Conservation (phyloP, 495 filamentous ascomycete genomes). For the Wilcoxina mikolae region DNA sequence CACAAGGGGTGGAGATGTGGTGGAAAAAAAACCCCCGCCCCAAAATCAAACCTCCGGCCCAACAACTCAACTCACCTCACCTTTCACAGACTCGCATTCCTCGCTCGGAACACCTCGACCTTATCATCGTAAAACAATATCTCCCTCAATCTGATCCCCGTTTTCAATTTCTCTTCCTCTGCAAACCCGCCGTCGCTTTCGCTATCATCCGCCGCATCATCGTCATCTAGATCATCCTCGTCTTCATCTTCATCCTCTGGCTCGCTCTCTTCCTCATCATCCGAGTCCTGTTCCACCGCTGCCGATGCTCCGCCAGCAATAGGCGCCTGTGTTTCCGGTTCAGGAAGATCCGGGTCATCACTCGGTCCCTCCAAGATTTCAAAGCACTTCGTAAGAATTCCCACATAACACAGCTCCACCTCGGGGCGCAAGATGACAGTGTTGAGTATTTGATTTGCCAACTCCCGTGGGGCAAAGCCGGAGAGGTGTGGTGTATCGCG, state of each 20-base stretch:
- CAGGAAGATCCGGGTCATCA: constrained; percentile 31
- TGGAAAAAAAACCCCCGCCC: too few relatives aligned
- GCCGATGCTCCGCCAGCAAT: constrained; percentile 11
- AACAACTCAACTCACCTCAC: neutral
- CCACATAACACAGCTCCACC: constrained; percentile 68
- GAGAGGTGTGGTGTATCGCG: constrained; percentile 39
- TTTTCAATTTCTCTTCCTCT: constrained; percentile 33
- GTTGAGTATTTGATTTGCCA: constrained; percentile 72
- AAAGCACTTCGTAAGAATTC: constrained; percentile 70
- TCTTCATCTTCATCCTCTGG: constrained; percentile 38
- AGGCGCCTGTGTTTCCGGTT: constrained; percentile 2
- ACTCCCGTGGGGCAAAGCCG: constrained; percentile 53
- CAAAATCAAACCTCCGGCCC: neutral
- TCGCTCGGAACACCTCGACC: constrained; percentile 66
- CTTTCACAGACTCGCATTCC: constrained; percentile 50
- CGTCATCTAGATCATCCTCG: constrained; percentile 33
- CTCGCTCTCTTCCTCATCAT: constrained; percentile 37
- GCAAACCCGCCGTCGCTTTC: constrained; percentile 31
- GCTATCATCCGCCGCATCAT: constrained; percentile 24
- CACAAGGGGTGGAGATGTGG: too few relatives aligned
- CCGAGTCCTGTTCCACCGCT: constrained; percentile 33
- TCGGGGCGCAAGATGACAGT: constrained; percentile 78
- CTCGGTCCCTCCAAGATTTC: constrained; percentile 62
- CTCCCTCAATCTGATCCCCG: constrained; percentile 56
- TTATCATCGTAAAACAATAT: constrained; percentile 86